phyloP scores from a whole-genome alignment of 768 basidiomycete genomes.

The Cubamyces sp. region DNA sequence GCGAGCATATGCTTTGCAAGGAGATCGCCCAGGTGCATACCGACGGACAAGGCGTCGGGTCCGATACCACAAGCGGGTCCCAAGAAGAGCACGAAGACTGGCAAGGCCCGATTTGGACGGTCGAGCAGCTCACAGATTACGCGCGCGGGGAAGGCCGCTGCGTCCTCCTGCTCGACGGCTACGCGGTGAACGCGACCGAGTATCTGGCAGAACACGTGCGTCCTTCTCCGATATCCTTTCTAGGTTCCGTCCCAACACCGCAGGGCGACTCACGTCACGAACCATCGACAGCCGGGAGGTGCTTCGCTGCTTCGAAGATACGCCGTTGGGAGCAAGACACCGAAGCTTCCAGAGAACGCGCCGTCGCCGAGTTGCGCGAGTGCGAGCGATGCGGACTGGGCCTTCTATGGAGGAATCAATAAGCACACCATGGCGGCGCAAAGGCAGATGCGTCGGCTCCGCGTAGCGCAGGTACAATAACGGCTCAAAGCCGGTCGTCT shows the following conservation, averaged over 20 bases:
- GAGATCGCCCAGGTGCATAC: constrained; percentile 8
- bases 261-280: constrained; percentile 3
- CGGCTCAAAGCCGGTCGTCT: background rate
- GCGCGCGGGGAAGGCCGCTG: constrained; percentile 40
- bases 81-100: constrained; percentile 34
- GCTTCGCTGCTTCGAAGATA: constrained; percentile 55
- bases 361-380: background rate
- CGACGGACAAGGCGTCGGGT: constrained; percentile 18
- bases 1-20: constrained; percentile 52
- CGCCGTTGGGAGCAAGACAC: constrained; percentile 36
- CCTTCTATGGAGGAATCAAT: constrained; percentile 75
- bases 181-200: constrained; percentile 59
- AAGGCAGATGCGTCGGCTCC: constrained; percentile 50
- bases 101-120: constrained; percentile 48
- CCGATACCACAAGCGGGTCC: background rate
- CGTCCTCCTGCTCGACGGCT: constrained; percentile 61
- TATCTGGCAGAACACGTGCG: constrained; percentile 74
- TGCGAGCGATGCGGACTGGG: constrained; percentile 57
- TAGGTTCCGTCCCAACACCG: background rate
- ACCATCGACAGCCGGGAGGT: constrained; percentile 60
- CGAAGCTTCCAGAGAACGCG: background rate
- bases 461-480: constrained; percentile 46
- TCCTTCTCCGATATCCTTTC: constrained; percentile 14
- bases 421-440: constrained; percentile 66
- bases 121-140: constrained; percentile 42